Evolutionary conservation across 2,329 filamentous ascomycete genomes (phyloP).

Genomic region (Pseudogymnoascus sp.): DNA sequence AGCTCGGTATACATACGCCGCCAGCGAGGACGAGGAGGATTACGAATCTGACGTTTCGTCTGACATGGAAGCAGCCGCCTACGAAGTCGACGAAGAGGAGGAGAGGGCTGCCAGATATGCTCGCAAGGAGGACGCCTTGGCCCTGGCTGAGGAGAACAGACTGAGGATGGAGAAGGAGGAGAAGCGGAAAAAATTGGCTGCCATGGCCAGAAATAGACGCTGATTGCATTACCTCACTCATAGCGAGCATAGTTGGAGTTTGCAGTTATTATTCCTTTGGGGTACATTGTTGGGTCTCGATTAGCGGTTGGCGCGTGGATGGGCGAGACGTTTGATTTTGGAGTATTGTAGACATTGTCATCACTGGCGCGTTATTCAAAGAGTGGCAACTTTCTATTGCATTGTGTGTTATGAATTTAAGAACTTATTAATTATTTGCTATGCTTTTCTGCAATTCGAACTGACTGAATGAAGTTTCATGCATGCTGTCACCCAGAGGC

Average conservation of each 20-base stretch:
- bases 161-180: conserved; percentile 59
- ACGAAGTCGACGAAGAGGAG: conserved; percentile 70
- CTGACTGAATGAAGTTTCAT: neutral
- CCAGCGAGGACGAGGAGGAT: conserved; percentile 52
- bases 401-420: conserved; percentile 8
- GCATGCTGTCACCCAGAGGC: neutral
- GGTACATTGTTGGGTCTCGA: neutral
- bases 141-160: conserved; percentile 54
- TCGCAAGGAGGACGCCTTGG: conserved; percentile 59
- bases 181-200: conserved; percentile 27
- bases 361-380: conserved; percentile 2
- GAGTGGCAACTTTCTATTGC: neutral
- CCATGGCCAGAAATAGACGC: conserved; percentile 26
- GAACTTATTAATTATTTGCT: neutral
- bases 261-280: neutral
- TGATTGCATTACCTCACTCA: conserved; percentile 11
- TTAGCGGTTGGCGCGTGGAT: conserved; percentile 7
- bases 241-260: conserved; percentile 2
- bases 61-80: conserved; percentile 72
- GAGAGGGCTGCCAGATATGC: conserved; percentile 54
- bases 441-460: neutral
- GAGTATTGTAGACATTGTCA: conserved; percentile 6
- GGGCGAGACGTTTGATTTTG: conserved; percentile 4
- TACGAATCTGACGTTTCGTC: conserved; percentile 63
- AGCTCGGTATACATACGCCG: conserved; percentile 32